These are phyloP conservation scores for Vitis rotundifolia DNA, from an alignment of 164 flowering plant species.

Conservation along the genomic window DNA sequence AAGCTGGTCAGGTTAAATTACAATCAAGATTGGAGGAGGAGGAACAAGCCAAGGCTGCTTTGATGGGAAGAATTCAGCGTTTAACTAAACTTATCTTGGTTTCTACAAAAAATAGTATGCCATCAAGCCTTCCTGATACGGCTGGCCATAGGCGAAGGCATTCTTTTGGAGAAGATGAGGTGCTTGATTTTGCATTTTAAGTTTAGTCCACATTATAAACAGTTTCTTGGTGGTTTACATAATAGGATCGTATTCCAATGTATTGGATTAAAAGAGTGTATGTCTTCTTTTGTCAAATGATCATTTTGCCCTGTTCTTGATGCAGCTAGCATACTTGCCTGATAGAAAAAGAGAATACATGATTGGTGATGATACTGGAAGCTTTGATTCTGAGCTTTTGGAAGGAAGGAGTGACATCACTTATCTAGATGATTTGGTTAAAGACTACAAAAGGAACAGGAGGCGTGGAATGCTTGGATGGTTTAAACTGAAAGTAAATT, in stretches of 20 bases:
- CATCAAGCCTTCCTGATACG: constrained; percentile 47
- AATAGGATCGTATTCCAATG: not conserved
- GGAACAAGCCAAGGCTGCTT: constrained; percentile 88
- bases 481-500: constrained; percentile 68
- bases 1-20: constrained; percentile 83
- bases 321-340: constrained; percentile 87
- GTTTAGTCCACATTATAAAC: constrained; percentile 4
- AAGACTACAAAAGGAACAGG: constrained; percentile 51
- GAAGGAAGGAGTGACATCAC: constrained; percentile 47
- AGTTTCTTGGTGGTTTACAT: constrained; percentile 1
- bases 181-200: constrained; percentile 20
- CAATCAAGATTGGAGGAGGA: constrained; percentile 92
- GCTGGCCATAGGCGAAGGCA: constrained; percentile 59
- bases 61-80: constrained; percentile 89
- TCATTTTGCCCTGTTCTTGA: constrained; percentile 4
- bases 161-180: constrained; percentile 91
- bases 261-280: not conserved
- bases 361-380: constrained; percentile 65
- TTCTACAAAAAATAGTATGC: constrained; percentile 69
- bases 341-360: constrained; percentile 66
- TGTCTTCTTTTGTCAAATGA: not conserved
- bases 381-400: constrained; percentile 57
- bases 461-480: constrained; percentile 87
- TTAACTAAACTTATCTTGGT: constrained; percentile 85
- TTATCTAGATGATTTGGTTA: constrained; percentile 54